A percentile compares a stretch with the other conserved stretches of the same genome.
Conservation (phyloP, 2,329 filamentous ascomycete genomes). For the Colletotrichum orbiculare region DNA sequence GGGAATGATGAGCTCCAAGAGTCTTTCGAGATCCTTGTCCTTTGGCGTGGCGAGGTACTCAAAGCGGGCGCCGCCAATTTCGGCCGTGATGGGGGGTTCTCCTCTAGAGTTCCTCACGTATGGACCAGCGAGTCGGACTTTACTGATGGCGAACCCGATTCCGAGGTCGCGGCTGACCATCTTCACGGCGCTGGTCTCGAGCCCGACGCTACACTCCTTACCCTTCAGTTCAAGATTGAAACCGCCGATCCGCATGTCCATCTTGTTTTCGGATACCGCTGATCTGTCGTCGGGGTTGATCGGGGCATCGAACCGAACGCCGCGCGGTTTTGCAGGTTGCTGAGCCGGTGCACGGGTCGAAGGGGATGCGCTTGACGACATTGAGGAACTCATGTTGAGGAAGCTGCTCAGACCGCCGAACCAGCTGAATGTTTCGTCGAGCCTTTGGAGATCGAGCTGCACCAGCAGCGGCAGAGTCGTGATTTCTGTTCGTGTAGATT, state of each 20-base stretch:
- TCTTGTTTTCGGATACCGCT: constrained; percentile 68
- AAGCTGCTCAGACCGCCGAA: constrained; percentile 94
- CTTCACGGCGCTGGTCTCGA: constrained; percentile 86
- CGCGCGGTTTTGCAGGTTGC: constrained; percentile 59
- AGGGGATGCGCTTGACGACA: constrained; percentile 76
- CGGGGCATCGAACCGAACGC: constrained; percentile 69
- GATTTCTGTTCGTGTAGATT: constrained; percentile 68
- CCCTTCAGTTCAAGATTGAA: constrained; percentile 81
- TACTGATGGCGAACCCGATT: constrained; percentile 78
- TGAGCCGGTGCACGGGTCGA: constrained; percentile 50
- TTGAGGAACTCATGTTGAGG: constrained; percentile 86
- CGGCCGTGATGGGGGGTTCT: constrained; percentile 70
- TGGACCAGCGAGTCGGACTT: constrained; percentile 80
- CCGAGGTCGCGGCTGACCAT: constrained; percentile 79
- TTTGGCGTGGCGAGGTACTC: constrained; percentile 80
- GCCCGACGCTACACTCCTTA: constrained; percentile 76
- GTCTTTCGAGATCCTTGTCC: constrained; percentile 81
- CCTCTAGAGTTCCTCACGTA: constrained; percentile 63
- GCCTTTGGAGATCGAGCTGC: constrained; percentile 78
- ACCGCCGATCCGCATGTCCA: constrained; percentile 82
- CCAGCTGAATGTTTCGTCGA: constrained; percentile 89
- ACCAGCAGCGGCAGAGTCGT: constrained; percentile 82
- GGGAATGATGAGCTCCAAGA: constrained; percentile 88
- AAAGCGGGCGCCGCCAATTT: constrained; percentile 74
- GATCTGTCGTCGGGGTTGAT: constrained; percentile 61